Conservation (phyloP, 2,329 filamentous ascomycete genomes). For the Sarocladiaceae sp. region DNA sequence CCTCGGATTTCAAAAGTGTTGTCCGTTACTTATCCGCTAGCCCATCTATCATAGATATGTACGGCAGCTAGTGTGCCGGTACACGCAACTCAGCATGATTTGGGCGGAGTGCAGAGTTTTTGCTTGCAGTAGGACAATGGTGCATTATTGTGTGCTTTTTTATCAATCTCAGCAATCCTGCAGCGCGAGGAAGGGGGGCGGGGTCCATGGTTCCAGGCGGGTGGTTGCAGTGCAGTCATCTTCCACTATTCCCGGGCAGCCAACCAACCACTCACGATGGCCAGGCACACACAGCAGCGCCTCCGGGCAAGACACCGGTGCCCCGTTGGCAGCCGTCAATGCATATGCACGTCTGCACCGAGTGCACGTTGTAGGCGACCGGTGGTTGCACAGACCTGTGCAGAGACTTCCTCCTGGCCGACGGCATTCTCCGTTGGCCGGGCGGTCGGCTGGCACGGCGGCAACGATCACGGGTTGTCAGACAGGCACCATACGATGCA, state of each 20-base stretch:
- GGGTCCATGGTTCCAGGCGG: neutral
- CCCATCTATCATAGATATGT: neutral
- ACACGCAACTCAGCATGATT: too few species aligned
- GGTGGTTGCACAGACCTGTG: too few species aligned
- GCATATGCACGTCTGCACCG: too few species aligned
- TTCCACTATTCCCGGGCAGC: slow-evolving; percentile 1
- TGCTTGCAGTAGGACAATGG: too few species aligned
- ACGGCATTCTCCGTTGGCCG: slow-evolving; percentile 1
- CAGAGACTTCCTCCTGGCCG: slow-evolving; percentile 1
- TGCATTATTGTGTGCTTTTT: too few species aligned
- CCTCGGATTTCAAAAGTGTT: neutral
- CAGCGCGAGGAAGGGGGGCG: too few species aligned
- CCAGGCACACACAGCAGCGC: slow-evolving; percentile 5
- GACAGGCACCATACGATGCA: neutral
- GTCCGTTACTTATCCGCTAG: neutral
- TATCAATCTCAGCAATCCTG: too few species aligned
- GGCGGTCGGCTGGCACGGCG: neutral
- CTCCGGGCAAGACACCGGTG: too few species aligned
- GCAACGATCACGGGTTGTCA: too few species aligned
- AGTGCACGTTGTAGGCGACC: too few species aligned
- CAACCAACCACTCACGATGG: slow-evolving; percentile 2
- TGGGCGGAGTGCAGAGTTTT: too few species aligned
- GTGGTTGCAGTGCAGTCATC: neutral
- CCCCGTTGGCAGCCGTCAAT: too few species aligned
- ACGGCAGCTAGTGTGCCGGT: neutral